A percentile compares a stretch with the other conserved stretches of the same genome.
Conservation (phyloP, 1,284 basidiomycete genomes). For the Coniophora puteana region DNA sequence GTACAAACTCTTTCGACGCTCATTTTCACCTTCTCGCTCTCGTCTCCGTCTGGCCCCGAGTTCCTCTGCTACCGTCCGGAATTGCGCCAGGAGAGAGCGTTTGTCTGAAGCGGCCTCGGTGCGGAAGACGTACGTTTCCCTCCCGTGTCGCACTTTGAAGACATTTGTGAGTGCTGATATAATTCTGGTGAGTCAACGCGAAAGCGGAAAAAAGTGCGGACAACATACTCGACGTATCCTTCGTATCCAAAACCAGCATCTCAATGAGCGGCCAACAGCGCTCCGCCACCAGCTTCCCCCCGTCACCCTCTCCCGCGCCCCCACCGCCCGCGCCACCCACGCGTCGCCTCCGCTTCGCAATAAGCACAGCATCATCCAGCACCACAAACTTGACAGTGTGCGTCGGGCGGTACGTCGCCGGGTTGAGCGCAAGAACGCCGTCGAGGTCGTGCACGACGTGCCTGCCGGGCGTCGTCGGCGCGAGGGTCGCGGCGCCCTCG, state of each 20-base stretch:
- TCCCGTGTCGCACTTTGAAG: constrained; percentile 91
- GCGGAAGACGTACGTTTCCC: constrained; percentile 92
- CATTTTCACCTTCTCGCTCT: constrained; percentile 89
- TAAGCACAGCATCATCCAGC: constrained; percentile 87
- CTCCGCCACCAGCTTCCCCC: constrained; percentile 85
- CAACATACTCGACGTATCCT: constrained; percentile 82
- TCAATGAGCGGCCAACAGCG: constrained; percentile 90
- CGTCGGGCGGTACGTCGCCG: constrained; percentile 93
- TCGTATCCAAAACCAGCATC: constrained; percentile 92
- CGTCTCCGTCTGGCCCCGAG: constrained; percentile 84
- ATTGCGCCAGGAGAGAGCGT: constrained; percentile 79
- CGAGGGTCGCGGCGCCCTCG: constrained; percentile 95
- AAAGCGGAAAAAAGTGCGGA: neutral
- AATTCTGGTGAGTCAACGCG: constrained; percentile 5
- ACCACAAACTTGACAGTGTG: constrained; percentile 88
- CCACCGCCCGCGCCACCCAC: constrained; percentile 38
- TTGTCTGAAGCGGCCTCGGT: constrained; percentile 84
- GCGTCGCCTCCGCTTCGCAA: constrained; percentile 67
- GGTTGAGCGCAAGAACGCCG: constrained; percentile 82
- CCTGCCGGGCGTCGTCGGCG: constrained; percentile 85
- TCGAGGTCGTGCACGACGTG: constrained; percentile 90
- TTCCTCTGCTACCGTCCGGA: constrained; percentile 92
- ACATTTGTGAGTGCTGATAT: constrained; percentile 85
- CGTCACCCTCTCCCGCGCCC: constrained; percentile 30
- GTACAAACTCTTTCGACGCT: constrained; percentile 82